Conservation (phyloP, 2,329 filamentous ascomycete species). For the Elsinoe ampelina region DNA sequence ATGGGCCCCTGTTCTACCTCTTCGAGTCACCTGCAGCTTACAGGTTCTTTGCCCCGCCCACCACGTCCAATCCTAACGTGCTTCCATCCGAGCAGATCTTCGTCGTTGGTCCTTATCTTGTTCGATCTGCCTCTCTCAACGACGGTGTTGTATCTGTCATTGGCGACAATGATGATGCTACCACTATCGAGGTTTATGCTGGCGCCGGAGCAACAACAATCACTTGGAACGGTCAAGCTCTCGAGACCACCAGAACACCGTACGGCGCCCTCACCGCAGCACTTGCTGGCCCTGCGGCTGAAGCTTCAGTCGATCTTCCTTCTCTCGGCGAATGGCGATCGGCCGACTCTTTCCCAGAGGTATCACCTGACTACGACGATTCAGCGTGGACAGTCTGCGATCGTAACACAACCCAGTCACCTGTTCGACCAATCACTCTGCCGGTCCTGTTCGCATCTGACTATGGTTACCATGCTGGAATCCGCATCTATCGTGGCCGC, state of each 20-base stretch:
- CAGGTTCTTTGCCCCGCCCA: conserved; percentile 47
- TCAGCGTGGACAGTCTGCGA: conserved; percentile 36
- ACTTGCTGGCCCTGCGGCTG: conserved; percentile 21
- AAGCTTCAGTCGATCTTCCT: conserved; percentile 30
- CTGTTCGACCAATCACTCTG: conserved; percentile 29
- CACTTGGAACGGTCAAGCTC: conserved; percentile 31
- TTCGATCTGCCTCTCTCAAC: conserved; percentile 30
- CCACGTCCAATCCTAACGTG: conserved; percentile 38
- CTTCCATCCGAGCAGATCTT: conserved; percentile 38
- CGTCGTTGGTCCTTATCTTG: conserved; percentile 34
- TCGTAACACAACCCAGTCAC: conserved; percentile 28
- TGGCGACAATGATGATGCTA: conserved; percentile 31
- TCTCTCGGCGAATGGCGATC: conserved; percentile 38
- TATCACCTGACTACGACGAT: conserved; percentile 35
- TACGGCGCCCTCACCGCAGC: conserved; percentile 31
- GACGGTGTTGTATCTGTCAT: conserved; percentile 25
- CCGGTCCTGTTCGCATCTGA: conserved; percentile 35
- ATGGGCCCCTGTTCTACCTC: conserved; percentile 43
- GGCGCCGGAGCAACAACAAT: conserved; percentile 27
- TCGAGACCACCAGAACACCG: conserved; percentile 25
- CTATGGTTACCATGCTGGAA: conserved; percentile 34
- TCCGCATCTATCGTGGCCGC: conserved; percentile 34
- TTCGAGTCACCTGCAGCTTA: conserved; percentile 46
- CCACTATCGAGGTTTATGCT: conserved; percentile 32
- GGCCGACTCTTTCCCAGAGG: conserved; percentile 42